Evolutionary conservation across 345 rosid genomes (phyloP), one percentile per base, ranked within the genome.

Genomic region (Cardiospermum halicacabum): DNA sequence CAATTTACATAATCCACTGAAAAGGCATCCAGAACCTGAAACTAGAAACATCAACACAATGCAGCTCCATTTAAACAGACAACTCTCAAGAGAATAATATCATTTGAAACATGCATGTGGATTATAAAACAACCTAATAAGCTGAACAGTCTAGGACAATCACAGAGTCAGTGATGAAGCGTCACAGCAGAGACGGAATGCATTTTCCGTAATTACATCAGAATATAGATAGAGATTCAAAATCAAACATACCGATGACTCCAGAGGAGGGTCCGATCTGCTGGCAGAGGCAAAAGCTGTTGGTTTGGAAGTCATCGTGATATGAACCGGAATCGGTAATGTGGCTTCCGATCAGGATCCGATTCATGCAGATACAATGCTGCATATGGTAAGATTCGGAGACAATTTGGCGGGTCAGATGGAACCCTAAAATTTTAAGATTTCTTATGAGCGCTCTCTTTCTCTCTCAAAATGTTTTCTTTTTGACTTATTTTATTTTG

Each of bases 241-340:
- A 66, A 72, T 53, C 49, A 58, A 50, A 60, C n/a, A n/a, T 60
- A 81, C 88, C 82, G 73, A 71, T 37, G 68, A 69, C 39, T 73
- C 76, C 26, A 74, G 64, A 16, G 19, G 66, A 59, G 77, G 81
- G 60, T 73, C 96, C 85, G 96, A 85, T 89, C 90, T 65, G 73
- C 65, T 66, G 32, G 75, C 80, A 78, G 96, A 82, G 56, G 78
- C 69, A 40, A 91, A 66, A 24, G 87, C 82, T 77, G 86, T 78
- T 25, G 78, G 73, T 76, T 77, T 68, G 60, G 86, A 83, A 75
- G 82, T 80, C 97, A 88, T 91, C 65, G 83, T 19, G 11, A 24
- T 51, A 76, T 39, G 76, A 76, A 65, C 68, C 83, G 61, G 75
- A 69, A 30, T 62, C 63, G 45, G 47, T 47, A 57, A 73, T 56